Base-by-base conservation (phyloP, 108 stramenopile species). In the Cyclotella choctawhatcheeana region DNA sequence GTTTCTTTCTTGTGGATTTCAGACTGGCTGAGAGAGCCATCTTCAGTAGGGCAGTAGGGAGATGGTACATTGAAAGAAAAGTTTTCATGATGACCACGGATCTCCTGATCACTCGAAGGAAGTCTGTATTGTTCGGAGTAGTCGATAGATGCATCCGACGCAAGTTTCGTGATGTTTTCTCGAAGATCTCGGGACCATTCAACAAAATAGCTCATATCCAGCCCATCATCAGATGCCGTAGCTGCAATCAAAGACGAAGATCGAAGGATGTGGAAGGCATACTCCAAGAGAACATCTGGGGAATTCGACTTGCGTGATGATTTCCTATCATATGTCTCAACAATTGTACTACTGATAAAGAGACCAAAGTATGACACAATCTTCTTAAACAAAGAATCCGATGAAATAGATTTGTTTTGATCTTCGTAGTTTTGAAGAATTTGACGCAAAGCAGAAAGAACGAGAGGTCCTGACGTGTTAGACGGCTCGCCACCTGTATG, bases 401-500 rank as follows among this genome's bases (percentile, higher is more conserved):
- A 35, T 0, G 55, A 69, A n/a, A 45, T 31, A 17, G 30, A 44
- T 25, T 12, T 40, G 43, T 69, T 54, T 34, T 21, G 21, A 21
- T 29, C 14, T 40, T 32, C 45, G 20, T 22, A 31, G 24, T 68
- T 29, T 13, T 35, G 33, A 34, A 76, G 35, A 7, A 17, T 2
- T 76, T 76, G 74, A 26, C 8, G 27, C 16, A 76, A 50, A 17
- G 44, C 13, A 40, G 55, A 68, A 25, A 32, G 48, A 20, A 76
- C 74, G 34, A 76, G 43, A 33, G 67, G 74, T 55, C 56, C 53
- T 47, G 74, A 40, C 14, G 77, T 79, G 0, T 29, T 20, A 6
- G 56, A 22, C 16, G 16, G 20, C 30, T 37, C 14, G 0, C 71
- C 77, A 20, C 77, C 77, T 20, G 77, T 79, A 43, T 79, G 77